Base-by-base conservation (phyloP, 768 basidiomycete species). In the Mycena maculata region DNA sequence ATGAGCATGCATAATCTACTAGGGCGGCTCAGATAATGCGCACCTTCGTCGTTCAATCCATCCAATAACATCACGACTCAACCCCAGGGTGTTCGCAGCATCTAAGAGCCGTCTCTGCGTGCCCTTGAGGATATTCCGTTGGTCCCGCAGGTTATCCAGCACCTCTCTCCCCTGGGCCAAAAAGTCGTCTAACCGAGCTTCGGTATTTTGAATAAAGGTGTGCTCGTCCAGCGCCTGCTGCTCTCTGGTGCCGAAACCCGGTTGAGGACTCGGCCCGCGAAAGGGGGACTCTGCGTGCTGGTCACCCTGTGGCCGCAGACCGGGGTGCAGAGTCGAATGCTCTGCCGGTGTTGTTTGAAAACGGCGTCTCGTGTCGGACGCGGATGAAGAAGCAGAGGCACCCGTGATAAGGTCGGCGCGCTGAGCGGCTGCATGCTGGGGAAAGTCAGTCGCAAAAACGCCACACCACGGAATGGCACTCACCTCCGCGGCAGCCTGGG, bases 1-100 rank as follows among this genome's bases (percentile, higher is more conserved):
- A 56, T 38, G 48, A 38, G 74, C 30, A 56, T 47, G 49, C 25
- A n/a, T 5, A 42, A 31, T 2, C 41, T 25, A 18, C 48, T 39
- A 57, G 45, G 25, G 8, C 33, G 33, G 13, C 8, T 6, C 45
- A 28, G 27, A 50, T 45, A 63, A 45, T 15, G 84, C 88, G 64
- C 68, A 95, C 96, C 94, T 98, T 78, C 98, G 84, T 68, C 90
- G 87, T 76, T 99, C 98, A 70, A 99, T 96, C 95, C 96, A 99
- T 9, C 93, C 91, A 77, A 99, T 98, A 36, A 97, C 96, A 75
- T 97, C 88, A 66, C 96, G 86, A 77, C 96, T 96, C 75, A 99
- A 80, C 0, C 98, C 98, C 64, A 99, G 80, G 27, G 95, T 98
- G 78, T 98, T 98, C 50, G 96, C 98, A 45, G 95, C 92, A 75